phyloP scores from a whole-genome alignment of 2,329 filamentous ascomycete genomes.

The Phaeophleospora eucalypticola region DNA sequence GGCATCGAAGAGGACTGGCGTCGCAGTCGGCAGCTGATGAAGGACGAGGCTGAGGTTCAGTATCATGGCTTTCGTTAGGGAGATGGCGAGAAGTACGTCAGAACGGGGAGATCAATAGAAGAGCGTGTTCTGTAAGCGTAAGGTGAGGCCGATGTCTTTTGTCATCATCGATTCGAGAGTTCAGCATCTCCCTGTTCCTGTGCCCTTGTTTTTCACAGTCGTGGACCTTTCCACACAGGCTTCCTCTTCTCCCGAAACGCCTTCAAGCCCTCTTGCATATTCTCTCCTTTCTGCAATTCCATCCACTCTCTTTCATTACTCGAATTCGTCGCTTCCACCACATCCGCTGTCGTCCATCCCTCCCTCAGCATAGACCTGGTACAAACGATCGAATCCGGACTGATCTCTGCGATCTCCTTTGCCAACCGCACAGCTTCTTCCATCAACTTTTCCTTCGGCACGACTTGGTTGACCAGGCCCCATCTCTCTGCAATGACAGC shows the following conservation, averaged over 20 bases:
- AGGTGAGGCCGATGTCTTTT: too few relatives aligned
- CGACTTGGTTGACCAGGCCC: slow-evolving; percentile 67
- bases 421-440: slow-evolving; percentile 59
- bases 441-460: slow-evolving; percentile 41
- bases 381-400: slow-evolving; percentile 73
- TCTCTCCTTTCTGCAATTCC: slow-evolving; percentile 61
- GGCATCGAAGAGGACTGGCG: too few relatives aligned
- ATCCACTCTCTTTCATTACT: slow-evolving; percentile 57
- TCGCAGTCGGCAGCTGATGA: too few relatives aligned
- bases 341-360: slow-evolving; percentile 67
- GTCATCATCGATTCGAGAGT: too few relatives aligned
- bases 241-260: slow-evolving; percentile 66
- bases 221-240: slow-evolving; percentile 23
- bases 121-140: too few relatives aligned
- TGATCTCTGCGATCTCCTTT: slow-evolving; percentile 54
- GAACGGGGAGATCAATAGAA: too few relatives aligned
- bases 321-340: slow-evolving; percentile 57
- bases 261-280: slow-evolving; percentile 68
- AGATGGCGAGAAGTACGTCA: too few relatives aligned
- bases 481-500: slow-evolving; percentile 59
- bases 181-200: too few relatives aligned
- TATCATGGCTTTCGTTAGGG: too few relatives aligned
- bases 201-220: too few relatives aligned
- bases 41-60: too few relatives aligned
- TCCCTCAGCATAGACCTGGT: slow-evolving; percentile 65